These are phyloP conservation scores for Xerocomus spinulosus DNA, from an alignment of 768 basidiomycete species.

Conservation along the genomic window DNA sequence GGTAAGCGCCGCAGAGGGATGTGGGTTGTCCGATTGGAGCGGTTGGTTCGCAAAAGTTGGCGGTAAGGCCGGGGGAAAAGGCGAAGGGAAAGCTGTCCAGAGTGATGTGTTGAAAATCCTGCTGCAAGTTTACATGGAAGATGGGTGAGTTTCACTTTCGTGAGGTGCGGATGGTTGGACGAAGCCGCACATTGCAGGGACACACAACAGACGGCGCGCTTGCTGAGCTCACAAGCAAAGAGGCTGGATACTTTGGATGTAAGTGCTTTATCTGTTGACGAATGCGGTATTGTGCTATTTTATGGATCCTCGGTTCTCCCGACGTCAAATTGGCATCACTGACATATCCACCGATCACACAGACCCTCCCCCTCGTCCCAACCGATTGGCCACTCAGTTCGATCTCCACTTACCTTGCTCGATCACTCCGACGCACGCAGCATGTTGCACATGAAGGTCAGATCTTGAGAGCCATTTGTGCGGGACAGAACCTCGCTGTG, in stretches of 20 bases:
- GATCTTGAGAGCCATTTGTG: slow-evolving; percentile 73
- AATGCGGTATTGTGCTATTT: background rate
- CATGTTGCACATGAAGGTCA: slow-evolving; percentile 67
- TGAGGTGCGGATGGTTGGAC: no score
- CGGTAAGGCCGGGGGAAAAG: slow-evolving; percentile 40
- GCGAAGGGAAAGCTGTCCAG: slow-evolving; percentile 39
- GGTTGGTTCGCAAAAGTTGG: slow-evolving; percentile 43
- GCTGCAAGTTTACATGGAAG: slow-evolving; percentile 77
- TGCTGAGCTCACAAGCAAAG: slow-evolving; percentile 77
- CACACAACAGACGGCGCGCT: slow-evolving; percentile 53
- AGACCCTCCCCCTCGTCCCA: slow-evolving; percentile 68
- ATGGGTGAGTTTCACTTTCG: slow-evolving; percentile 49
- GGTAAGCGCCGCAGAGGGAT: slow-evolving; percentile 51
- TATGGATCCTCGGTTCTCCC: background rate
- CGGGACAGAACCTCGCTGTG: slow-evolving; percentile 76
- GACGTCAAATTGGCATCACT: background rate
- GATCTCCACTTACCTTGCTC: slow-evolving; percentile 72
- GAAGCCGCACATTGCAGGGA: no score
- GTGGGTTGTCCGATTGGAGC: slow-evolving; percentile 38
- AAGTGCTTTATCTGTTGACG: no score
- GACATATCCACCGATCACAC: slow-evolving; percentile 1
- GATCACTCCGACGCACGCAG: slow-evolving; percentile 71
- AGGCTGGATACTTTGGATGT: slow-evolving; percentile 78
- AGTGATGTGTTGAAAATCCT: slow-evolving; percentile 62
- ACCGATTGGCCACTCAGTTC: slow-evolving; percentile 68